Conservation (phyloP, 169 alveolate genomes). For the Plasmodium gallinaceum region DNA sequence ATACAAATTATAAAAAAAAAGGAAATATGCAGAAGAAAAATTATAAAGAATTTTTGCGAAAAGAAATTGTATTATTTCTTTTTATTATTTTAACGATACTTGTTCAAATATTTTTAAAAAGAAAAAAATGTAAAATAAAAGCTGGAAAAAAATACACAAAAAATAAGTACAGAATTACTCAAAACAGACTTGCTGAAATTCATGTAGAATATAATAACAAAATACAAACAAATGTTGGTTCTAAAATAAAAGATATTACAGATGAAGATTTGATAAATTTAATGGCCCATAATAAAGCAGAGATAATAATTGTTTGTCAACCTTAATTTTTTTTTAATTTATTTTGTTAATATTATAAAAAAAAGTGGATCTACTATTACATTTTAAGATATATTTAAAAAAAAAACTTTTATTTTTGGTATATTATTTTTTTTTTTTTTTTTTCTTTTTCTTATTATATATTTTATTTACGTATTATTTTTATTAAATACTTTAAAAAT, state of each 20-base stretch:
- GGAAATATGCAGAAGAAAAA: background rate
- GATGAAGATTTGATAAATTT: slow-evolving; percentile 56
- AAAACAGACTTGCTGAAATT: slow-evolving; percentile 48
- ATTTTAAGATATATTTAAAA: too few relatives aligned
- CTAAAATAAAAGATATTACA: slow-evolving; percentile 61
- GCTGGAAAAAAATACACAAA: background rate
- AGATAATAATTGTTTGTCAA: slow-evolving; percentile 36
- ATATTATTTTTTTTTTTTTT: too few relatives aligned
- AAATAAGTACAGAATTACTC: too few relatives aligned
- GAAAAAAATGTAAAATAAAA: slow-evolving; percentile 25
- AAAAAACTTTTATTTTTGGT: too few relatives aligned
- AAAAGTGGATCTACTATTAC: too few relatives aligned
- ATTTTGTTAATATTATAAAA: too few relatives aligned
- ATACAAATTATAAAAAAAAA: slow-evolving; percentile 6
- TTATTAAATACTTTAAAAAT: too few relatives aligned
- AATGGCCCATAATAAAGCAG: slow-evolving; percentile 59
- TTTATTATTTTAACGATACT: slow-evolving; percentile 7
- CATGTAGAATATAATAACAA: slow-evolving; percentile 51
- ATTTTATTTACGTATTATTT: too few relatives aligned
- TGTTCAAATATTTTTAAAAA: slow-evolving; percentile 4
- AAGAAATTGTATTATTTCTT: background rate
- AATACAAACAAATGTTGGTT: slow-evolving; percentile 61
- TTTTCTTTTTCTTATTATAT: too few relatives aligned
- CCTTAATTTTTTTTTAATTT: slow-evolving; percentile 4
- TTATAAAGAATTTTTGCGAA: slow-evolving; percentile 13